Conservation (phyloP, 352 stramenopile genomes). For the Elongisporangium senticosum region DNA sequence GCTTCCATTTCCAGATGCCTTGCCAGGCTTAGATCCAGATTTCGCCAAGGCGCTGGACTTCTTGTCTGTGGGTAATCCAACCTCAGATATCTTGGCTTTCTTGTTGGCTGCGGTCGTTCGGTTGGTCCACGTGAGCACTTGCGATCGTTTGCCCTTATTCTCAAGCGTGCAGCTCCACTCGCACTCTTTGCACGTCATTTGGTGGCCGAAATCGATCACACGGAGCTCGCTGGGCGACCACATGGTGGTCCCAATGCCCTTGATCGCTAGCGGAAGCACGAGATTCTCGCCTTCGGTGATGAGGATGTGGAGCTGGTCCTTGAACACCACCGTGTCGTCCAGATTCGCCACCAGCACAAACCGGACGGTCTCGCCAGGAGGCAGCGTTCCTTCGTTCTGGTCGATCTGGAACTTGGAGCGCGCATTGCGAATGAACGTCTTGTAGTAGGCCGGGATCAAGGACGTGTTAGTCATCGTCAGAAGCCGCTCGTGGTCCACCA, state of each 20-base stretch:
- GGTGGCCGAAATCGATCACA: slow-evolving; percentile 88
- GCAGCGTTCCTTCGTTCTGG: slow-evolving; percentile 80
- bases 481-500: slow-evolving; percentile 68
- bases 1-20: slow-evolving; percentile 5
- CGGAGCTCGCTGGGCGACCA: slow-evolving; percentile 87
- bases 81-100: slow-evolving; percentile 9
- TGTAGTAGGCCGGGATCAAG: slow-evolving; percentile 88
- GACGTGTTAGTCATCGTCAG: slow-evolving; percentile 87
- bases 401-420: slow-evolving; percentile 91
- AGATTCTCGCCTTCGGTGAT: slow-evolving; percentile 89
- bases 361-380: slow-evolving; percentile 66
- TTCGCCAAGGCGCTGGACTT: neutral
- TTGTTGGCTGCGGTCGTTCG: slow-evolving; percentile 17
- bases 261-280: slow-evolving; percentile 83
- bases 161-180: slow-evolving; percentile 92
- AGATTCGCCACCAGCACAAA: slow-evolving; percentile 86
- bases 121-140: slow-evolving; percentile 92
- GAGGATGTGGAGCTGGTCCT: slow-evolving; percentile 93
- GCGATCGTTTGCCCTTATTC: slow-evolving; percentile 92
- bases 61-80: neutral
- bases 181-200: slow-evolving; percentile 88
- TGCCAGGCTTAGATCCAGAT: slow-evolving; percentile 3
- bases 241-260: slow-evolving; percentile 93
- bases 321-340: slow-evolving; percentile 91
- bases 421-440: slow-evolving; percentile 91